phyloP scores from a whole-genome alignment of 2,329 filamentous ascomycete species.

The Fusarium liriodendri region DNA sequence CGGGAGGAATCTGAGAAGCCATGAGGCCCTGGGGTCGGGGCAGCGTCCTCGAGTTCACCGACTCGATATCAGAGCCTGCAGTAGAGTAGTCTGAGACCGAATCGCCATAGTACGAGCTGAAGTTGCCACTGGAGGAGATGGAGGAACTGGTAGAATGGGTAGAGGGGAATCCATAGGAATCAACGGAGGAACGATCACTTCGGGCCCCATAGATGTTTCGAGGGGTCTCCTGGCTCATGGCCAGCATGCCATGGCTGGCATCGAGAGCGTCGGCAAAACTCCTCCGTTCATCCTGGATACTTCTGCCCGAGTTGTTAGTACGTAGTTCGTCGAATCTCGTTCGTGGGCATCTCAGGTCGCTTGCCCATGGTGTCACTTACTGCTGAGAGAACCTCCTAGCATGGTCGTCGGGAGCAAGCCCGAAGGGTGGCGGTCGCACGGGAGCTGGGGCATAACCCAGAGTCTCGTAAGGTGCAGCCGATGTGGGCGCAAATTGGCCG shows the following conservation, averaged over 20 bases:
- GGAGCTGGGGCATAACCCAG: slow-evolving; percentile 79
- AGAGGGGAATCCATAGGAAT: slow-evolving; percentile 92
- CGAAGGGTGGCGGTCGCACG: slow-evolving; percentile 65
- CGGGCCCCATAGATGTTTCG: slow-evolving; percentile 85
- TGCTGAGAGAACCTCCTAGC: slow-evolving; percentile 82
- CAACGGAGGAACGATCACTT: slow-evolving; percentile 76
- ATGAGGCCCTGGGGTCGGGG: slow-evolving; percentile 77
- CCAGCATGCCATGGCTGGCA: slow-evolving; percentile 93
- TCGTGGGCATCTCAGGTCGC: background rate
- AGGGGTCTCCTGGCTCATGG: slow-evolving; percentile 94
- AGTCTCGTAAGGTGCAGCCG: slow-evolving; percentile 77
- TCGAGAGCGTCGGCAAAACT: slow-evolving; percentile 91
- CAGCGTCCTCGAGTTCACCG: slow-evolving; percentile 82
- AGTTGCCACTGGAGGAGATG: slow-evolving; percentile 85
- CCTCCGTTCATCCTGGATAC: slow-evolving; percentile 63
- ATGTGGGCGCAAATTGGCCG: slow-evolving; percentile 71
- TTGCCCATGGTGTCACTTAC: slow-evolving; percentile 69
- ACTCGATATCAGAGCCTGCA: slow-evolving; percentile 86
- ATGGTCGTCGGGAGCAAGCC: slow-evolving; percentile 67
- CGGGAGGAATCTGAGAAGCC: slow-evolving; percentile 76
- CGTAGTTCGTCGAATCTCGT: background rate
- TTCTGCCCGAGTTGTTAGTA: slow-evolving; percentile 35
- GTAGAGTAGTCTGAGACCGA: slow-evolving; percentile 96
- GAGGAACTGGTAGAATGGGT: slow-evolving; percentile 89
- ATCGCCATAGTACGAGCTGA: slow-evolving; percentile 85